Evolutionary conservation across 331 rosid genomes (phyloP).

Genomic region (Spiraea crenata): DNA sequence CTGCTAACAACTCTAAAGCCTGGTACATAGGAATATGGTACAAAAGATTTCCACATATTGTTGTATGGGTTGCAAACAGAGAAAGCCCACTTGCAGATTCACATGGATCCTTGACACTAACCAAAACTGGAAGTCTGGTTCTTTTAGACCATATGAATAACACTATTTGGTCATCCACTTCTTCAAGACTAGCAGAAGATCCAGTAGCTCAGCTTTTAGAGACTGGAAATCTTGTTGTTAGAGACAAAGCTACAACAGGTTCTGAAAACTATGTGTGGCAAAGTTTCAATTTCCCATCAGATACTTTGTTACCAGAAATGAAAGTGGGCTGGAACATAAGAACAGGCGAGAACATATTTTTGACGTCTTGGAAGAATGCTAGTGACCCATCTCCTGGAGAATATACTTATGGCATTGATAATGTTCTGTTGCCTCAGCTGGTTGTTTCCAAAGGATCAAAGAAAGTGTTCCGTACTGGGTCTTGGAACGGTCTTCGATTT

Average conservation of each 20-base stretch:
- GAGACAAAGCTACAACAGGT: neutral
- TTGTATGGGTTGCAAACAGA: conserved; percentile 46
- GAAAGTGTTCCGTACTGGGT: conserved; percentile 20
- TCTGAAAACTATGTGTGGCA: conserved; percentile 9
- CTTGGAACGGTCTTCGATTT: conserved; percentile 32
- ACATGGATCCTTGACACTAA: conserved; percentile 16
- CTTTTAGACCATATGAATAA: conserved; percentile 4
- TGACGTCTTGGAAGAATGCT: neutral
- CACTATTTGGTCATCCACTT: neutral
- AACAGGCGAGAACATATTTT: neutral
- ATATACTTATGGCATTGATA: neutral
- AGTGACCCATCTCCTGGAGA: neutral
- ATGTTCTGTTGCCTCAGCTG: neutral
- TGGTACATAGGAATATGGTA: conserved; percentile 35
- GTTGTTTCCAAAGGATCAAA: neutral
- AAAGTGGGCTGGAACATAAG: neutral
- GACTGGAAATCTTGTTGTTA: conserved; percentile 18
- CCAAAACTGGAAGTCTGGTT: conserved; percentile 20
- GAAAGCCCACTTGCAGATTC: conserved; percentile 1
- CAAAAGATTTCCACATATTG: neutral
- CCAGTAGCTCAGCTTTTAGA: conserved; percentile 13
- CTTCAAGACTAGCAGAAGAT: neutral
- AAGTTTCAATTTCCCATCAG: conserved; percentile 22
- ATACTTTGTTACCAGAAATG: conserved; percentile 1
- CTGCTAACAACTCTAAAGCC: conserved; percentile 1